Conservation (phyloP, 176 grass and related monocot genomes). For the Zizania latifolia region DNA sequence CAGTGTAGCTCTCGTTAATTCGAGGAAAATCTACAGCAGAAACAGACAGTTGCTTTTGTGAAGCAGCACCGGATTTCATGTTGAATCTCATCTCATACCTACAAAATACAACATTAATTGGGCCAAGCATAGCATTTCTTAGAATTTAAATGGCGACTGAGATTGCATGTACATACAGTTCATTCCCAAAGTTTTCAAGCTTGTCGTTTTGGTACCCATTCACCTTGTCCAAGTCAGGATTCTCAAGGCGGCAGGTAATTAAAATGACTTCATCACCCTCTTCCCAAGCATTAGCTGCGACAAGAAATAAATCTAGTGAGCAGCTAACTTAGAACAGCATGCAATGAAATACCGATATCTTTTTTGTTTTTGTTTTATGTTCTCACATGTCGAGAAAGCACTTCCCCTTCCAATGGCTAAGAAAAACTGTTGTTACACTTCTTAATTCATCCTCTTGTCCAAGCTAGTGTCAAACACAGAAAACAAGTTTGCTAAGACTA, state of each 20-base stretch:
- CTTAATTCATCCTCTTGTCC: not conserved
- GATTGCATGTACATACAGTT: constrained; percentile 47
- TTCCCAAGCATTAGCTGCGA: constrained; percentile 93
- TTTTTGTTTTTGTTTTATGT: not conserved
- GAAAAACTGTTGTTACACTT: not conserved
- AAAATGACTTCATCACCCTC: constrained; percentile 83
- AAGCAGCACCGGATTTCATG: constrained; percentile 76
- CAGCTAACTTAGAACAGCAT: not conserved
- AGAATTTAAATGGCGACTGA: constrained; percentile 15
- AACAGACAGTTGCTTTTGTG: constrained; percentile 75
- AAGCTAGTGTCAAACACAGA: not conserved
- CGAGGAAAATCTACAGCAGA: constrained; percentile 91
- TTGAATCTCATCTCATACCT: constrained; percentile 98
- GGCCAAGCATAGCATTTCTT: not conserved
- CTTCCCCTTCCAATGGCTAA: not conserved
- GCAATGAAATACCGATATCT: not conserved
- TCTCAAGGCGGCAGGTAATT: constrained; percentile 72
- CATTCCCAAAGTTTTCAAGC: constrained; percentile 67
- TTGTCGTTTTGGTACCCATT: constrained; percentile 57
- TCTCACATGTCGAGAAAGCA: not conserved
- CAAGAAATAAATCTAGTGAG: constrained; percentile 1
- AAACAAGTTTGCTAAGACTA: not conserved
- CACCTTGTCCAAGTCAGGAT: constrained; percentile 76
- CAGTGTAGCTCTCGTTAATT: constrained; percentile 83
- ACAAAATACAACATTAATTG: not conserved